Evolutionary conservation across 352 stramenopile genomes (phyloP).

Genomic region (Globisporangium okanoganense): DNA sequence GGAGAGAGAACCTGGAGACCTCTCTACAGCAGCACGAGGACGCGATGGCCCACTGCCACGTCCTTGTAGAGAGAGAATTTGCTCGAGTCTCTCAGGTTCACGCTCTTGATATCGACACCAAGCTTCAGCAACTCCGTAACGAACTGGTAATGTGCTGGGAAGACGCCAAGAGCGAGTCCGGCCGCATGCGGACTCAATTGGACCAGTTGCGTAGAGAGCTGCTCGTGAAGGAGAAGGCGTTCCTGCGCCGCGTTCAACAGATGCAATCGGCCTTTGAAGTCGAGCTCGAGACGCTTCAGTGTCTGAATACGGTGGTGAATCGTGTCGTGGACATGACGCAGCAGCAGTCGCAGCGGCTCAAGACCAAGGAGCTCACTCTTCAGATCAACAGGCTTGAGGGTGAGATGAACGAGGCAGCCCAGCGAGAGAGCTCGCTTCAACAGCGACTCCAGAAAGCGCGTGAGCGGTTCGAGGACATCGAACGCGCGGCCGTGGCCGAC

Average conservation of each 20-base stretch:
- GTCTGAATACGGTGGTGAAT: conserved; percentile 38
- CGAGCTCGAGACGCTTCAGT: conserved; percentile 22
- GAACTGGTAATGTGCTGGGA: conserved; percentile 41
- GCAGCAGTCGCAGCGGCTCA: conserved; percentile 15
- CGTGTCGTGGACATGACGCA: conserved; percentile 41
- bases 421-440: conserved; percentile 33
- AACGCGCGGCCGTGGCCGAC: conserved; percentile 35
- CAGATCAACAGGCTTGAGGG: conserved; percentile 34
- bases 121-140: conserved; percentile 21
- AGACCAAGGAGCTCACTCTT: conserved; percentile 21
- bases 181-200: not conserved
- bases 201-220: conserved; percentile 15
- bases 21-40: conserved; percentile 49
- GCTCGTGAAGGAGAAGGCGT: conserved; percentile 20
- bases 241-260: conserved; percentile 11
- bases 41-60: conserved; percentile 23
- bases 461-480: conserved; percentile 28
- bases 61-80: conserved; percentile 22
- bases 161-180: conserved; percentile 23
- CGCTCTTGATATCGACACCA: not conserved
- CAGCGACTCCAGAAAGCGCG: conserved; percentile 22
- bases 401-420: conserved; percentile 20
- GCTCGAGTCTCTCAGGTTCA: not conserved
- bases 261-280: conserved; percentile 11
- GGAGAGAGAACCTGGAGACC: conserved; percentile 35